Percentiles rank a stretch among this genome's conserved stretches.
Conservation (phyloP, 106 monocot genomes). For the Dendrobium catenatum region DNA sequence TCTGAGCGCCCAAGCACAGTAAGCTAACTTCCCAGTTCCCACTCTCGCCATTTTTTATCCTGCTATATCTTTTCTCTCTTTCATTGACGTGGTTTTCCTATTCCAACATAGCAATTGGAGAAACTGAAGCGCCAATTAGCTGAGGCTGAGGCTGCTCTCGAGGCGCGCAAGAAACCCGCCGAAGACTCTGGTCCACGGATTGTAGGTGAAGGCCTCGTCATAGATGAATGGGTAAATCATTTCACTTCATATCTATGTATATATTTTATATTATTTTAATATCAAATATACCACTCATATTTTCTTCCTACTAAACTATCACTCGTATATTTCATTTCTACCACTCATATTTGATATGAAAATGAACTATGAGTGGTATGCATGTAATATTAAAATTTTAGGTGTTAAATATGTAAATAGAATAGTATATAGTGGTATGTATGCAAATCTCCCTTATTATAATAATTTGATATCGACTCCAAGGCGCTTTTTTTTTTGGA, state of each 20-base stretch:
- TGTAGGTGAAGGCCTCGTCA: constrained; percentile 55
- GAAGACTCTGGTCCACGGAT: constrained; percentile 41
- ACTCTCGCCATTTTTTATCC: not conserved
- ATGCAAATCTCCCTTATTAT: too few species aligned
- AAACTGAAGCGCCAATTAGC: constrained; percentile 51
- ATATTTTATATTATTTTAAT: too few species aligned
- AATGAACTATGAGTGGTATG: too few species aligned
- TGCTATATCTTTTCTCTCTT: not conserved
- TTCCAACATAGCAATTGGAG: constrained; percentile 31
- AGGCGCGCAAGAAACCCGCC: constrained; percentile 46
- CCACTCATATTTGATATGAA: too few species aligned
- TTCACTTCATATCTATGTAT: too few species aligned
- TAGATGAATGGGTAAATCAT: constrained; percentile 53
- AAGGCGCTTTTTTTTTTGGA: not conserved
- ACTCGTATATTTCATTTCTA: too few species aligned
- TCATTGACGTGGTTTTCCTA: not conserved
- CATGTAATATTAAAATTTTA: too few species aligned
- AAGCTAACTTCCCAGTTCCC: constrained; percentile 17
- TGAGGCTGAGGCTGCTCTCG: constrained; percentile 55
- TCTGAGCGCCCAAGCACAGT: constrained; percentile 41
- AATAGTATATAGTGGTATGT: too few species aligned
- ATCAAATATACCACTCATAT: too few species aligned
- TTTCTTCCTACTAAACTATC: too few species aligned
- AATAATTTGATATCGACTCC: too few species aligned
- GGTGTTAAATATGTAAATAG: too few species aligned